Conservation (phyloP, 768 basidiomycete genomes). For the Pleurotus sapidus region DNA sequence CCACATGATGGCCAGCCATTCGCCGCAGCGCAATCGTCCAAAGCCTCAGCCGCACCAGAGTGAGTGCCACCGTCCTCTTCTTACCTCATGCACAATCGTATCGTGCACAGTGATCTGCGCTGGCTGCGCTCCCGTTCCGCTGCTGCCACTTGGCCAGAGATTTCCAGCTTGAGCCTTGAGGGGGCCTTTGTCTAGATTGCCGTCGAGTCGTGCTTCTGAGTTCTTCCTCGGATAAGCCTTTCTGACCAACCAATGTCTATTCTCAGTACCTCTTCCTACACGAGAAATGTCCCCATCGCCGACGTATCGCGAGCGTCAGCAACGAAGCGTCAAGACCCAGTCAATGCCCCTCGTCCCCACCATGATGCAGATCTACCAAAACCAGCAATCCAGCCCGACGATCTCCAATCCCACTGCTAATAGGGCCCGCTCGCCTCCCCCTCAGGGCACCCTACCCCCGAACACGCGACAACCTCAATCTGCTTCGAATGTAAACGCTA, state of each 20-base stretch:
- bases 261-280: slow-evolving; percentile 21
- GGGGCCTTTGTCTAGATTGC: background rate
- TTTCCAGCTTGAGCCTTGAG: background rate
- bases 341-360: slow-evolving; percentile 63
- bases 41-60: slow-evolving; percentile 53
- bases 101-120: background rate
- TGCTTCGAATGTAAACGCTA: slow-evolving; percentile 23
- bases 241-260: slow-evolving; percentile 20
- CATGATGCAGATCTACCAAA: slow-evolving; percentile 43
- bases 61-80: slow-evolving; percentile 27
- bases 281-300: slow-evolving; percentile 52
- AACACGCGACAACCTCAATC: slow-evolving; percentile 43
- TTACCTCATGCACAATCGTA: slow-evolving; percentile 1
- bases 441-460: slow-evolving; percentile 31
- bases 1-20: slow-evolving; percentile 54
- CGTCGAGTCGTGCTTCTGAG: slow-evolving; percentile 5
- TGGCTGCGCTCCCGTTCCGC: background rate
- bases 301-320: slow-evolving; percentile 37
- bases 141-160: background rate
- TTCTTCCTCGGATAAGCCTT: slow-evolving; percentile 10
- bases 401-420: slow-evolving; percentile 27
- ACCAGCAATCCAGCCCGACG: slow-evolving; percentile 45
- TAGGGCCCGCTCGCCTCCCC: slow-evolving; percentile 34
- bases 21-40: slow-evolving; percentile 52
- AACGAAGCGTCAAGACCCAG: slow-evolving; percentile 55